phyloP scores from a whole-genome alignment of 805 yeast genomes.

The Spathaspora girioi region DNA sequence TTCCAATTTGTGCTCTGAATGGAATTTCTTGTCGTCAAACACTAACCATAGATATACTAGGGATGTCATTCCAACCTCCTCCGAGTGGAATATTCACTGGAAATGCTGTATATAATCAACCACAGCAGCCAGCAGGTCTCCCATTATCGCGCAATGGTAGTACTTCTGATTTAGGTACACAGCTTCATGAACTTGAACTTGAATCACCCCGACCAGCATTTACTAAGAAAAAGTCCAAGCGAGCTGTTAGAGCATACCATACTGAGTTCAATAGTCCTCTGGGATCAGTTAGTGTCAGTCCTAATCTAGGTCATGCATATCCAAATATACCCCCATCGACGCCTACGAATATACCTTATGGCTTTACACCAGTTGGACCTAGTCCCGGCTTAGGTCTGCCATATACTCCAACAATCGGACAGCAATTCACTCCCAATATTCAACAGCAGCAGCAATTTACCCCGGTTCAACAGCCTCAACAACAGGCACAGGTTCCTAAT shows the following conservation, averaged over 20 bases:
- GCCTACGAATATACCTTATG: neutral
- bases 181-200: constrained; percentile 4
- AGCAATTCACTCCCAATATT: neutral
- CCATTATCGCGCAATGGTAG: neutral
- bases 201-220: constrained; percentile 1
- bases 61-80: neutral
- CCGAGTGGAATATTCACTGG: neutral
- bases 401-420: neutral
- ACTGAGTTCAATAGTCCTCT: constrained; percentile 14
- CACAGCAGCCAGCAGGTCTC: neutral
- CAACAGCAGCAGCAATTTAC: constrained; percentile 1
- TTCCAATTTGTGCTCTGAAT: neutral
- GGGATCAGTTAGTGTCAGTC: constrained; percentile 2
- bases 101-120: neutral
- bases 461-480: neutral
- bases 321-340: neutral
- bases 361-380: neutral
- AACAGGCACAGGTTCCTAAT: constrained; percentile 1
- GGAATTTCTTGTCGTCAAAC: neutral
- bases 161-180: neutral
- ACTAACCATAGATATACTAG: neutral
- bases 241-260: constrained; percentile 30
- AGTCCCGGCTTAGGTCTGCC: neutral
- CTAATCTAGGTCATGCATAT: constrained; percentile 1
- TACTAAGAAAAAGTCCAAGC: constrained; percentile 20